These are phyloP conservation scores for Hymenoscyphus linearis DNA, from an alignment of 2,329 filamentous ascomycete species.

Conservation along the genomic window DNA sequence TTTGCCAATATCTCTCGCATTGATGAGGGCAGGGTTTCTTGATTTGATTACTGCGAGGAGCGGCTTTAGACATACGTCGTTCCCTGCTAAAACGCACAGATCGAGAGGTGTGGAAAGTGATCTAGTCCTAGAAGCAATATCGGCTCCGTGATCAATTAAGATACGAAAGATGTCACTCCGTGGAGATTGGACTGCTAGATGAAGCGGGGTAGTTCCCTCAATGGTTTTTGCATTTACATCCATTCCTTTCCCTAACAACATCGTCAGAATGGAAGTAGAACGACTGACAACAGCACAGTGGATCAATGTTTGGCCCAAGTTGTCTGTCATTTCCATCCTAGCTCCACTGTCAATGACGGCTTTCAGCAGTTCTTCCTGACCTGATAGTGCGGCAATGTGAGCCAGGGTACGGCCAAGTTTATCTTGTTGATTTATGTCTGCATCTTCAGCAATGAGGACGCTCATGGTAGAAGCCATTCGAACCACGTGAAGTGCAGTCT, in stretches of 20 bases:
- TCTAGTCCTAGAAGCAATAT: not conserved
- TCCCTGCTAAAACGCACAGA: not conserved
- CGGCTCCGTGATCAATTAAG: not conserved
- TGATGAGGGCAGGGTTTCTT: not conserved
- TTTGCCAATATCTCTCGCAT: not conserved
- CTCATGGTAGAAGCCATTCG: not conserved
- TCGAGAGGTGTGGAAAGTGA: not conserved
- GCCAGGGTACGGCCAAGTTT: not conserved
- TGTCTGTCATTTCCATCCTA: not conserved
- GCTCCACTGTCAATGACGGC: not conserved
- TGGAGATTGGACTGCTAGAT: not conserved
- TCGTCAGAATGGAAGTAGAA: not conserved
- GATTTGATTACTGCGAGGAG: not conserved
- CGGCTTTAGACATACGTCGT: not conserved
- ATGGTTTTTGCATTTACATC: not conserved
- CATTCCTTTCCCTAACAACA: not conserved
- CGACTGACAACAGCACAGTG: slow-evolving; percentile 5
- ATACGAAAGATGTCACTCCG: slow-evolving; percentile 1
- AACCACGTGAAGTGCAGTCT: not conserved
- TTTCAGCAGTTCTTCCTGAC: not conserved
- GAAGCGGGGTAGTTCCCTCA: not conserved
- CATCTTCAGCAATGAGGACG: not conserved
- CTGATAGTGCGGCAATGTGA: not conserved
- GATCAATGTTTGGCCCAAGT: not conserved
- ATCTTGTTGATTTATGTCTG: not conserved